Evolutionary conservation across 805 yeast genomes (phyloP), one percentile per base, ranked within the genome.

Genomic region (Cyberlindnera mycetangii): DNA sequence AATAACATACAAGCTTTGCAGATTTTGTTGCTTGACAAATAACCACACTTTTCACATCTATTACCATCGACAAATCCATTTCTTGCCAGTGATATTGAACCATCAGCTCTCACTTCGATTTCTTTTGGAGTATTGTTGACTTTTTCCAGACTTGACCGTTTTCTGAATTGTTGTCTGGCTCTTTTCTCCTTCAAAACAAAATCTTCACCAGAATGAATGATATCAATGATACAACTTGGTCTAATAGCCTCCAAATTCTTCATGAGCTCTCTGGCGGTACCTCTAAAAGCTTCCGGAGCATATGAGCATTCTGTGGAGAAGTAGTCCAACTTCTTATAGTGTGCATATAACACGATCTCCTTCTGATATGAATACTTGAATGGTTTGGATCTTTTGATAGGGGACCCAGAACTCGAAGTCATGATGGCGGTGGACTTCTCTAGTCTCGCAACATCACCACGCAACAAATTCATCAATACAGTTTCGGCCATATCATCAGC

Each of bases 401-500:
- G 96, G 2, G 96, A 86, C 11, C 92, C 93, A 0, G 81, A 68
- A 15, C 89, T 83, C 47, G 79, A 79, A 0, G 99, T 93, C 49
- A 92, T 75, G 33, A 93, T 89, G 18, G 85, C 75, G 9, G 96
- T 87, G 15, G 97, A 89, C 52, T 84, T 81, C 59, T 88, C 98
- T 44, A 93, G 70, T 51, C 99, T 74, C 19, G 96, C 95, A 7
- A 89, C 84, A 61, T 93, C 99, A n/a, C 99, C 99, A 55, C 99
- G 74, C 22, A 93, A 68, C 35, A 93, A 66, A 64, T 93, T 93
- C 98, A 93, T 92, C 43, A 93, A 66, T 5, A 93, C 96, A 0
- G 99, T 93, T 59, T 93, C 99, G 1, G 99, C 99, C 88, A 93
- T 86, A 67, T 93, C 99, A 64, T 93, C 99, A 0, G 99, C 99